Percentiles rank a stretch among this genome's conserved stretches.
phyloP scores from a whole-genome alignment of 345 rosid species.

The Dovyalis caffra region DNA sequence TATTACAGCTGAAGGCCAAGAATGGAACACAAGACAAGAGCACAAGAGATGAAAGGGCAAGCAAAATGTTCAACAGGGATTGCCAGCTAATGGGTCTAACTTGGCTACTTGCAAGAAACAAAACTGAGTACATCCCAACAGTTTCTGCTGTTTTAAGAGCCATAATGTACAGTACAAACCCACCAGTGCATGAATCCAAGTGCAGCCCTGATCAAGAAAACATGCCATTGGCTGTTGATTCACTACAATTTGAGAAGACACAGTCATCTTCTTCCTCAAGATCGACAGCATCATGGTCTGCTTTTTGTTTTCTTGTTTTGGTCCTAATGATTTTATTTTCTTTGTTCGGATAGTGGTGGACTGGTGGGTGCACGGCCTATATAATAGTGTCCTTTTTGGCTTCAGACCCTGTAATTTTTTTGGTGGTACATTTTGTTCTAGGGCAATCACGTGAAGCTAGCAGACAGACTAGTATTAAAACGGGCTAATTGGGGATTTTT shows the following conservation, averaged over 20 bases:
- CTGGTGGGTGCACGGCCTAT: neutral
- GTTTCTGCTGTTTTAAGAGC: conserved; percentile 96
- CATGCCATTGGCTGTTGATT: conserved; percentile 99
- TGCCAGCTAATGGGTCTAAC: conserved; percentile 99
- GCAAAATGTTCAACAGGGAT: conserved; percentile 84
- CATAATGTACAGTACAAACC: conserved; percentile 83
- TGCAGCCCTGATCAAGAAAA: conserved; percentile 99
- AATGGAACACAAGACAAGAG: conserved; percentile 24
- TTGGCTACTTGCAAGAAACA: conserved; percentile 95
- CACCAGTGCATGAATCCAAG: conserved; percentile 57
- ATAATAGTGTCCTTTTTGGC: neutral
- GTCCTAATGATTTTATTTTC: conserved; percentile 32
- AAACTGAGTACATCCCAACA: conserved; percentile 92
- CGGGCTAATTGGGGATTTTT: conserved; percentile 11
- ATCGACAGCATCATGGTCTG: conserved; percentile 12
- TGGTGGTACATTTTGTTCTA: neutral
- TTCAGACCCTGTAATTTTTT: conserved; percentile 9
- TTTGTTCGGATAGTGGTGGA: conserved; percentile 25
- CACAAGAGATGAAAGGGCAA: conserved; percentile 44
- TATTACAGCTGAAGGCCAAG: conserved; percentile 68
- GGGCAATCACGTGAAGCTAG: conserved; percentile 47
- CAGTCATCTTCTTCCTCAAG: conserved; percentile 36
- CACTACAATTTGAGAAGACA: conserved; percentile 66
- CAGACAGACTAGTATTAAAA: conserved; percentile 25
- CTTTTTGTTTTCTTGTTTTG: conserved; percentile 31